Conservation (phyloP, 148 eudicot genomes). For the Cornus controversa region DNA sequence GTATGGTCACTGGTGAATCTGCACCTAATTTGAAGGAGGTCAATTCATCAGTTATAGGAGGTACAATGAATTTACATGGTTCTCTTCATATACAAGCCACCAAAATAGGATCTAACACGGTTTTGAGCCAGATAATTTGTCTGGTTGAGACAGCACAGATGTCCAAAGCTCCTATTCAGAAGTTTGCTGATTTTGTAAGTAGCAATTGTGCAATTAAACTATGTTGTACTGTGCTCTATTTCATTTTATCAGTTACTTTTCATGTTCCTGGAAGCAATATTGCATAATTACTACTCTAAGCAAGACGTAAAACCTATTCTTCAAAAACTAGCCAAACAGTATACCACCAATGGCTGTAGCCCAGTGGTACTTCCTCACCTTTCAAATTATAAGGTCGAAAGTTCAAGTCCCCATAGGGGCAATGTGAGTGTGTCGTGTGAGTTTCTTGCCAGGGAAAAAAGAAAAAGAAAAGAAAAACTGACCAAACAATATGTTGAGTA, state of each 20-base stretch:
- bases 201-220: background rate
- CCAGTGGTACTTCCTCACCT: no score
- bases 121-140: conserved; percentile 93
- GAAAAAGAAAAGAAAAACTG: background rate
- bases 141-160: conserved; percentile 97
- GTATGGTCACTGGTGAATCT: conserved; percentile 99
- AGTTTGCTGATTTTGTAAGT: conserved; percentile 91
- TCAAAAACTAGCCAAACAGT: no score
- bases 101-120: conserved; percentile 88
- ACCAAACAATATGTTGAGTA: background rate
- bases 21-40: conserved; percentile 74
- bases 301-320: no score
- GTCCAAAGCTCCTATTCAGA: conserved; percentile 99
- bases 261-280: no score
- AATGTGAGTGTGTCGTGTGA: no score
- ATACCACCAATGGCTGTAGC: no score
- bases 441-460: no score
- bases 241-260: background rate
- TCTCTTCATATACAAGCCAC: conserved; percentile 86
- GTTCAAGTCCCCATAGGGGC: no score
- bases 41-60: conserved; percentile 75
- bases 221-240: background rate
- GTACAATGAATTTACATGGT: conserved; percentile 93
- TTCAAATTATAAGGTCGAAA: no score
- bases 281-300: no score